Base-by-base conservation (phyloP, 2,329 filamentous ascomycete genomes). In the Coleophoma eucalyptorum region DNA sequence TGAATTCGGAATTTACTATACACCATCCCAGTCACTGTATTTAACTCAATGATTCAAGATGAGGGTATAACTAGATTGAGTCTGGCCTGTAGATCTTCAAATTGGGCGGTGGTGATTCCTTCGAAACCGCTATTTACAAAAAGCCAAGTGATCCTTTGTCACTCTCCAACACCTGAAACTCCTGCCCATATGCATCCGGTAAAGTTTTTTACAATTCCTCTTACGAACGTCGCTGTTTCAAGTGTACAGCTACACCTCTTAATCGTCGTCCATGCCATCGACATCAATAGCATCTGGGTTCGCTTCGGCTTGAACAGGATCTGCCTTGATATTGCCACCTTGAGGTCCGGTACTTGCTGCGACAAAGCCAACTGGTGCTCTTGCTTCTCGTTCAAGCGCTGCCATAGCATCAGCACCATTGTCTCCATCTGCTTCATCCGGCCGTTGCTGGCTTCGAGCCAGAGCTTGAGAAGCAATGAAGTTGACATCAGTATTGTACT, bases 401-500 rank as follows among this genome's bases (percentile, higher is more conserved):
- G 86, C 89, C 90, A 97, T 97, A 19, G 91, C 90, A 69, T 97
- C 92, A 4, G 79, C 80, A 37, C 79, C 70, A 31, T 65, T 72
- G 20, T 65, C 77, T 69, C 70, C 72, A 46, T 69, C 69, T 32
- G 65, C 71, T 40, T 65, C 68, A 18, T 51, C 56, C 41, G 72
- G 72, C 59, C 79, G 78, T 58, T 79, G 80, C 67, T 95, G 88
- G 56, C 83, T 85, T 55, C 91, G 83, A 19, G 91, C 91, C 58
- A 99, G 78, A 21, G 94, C 94, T 69, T 99, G 94, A 5, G 90
- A 95, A 10, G 94, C 94, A 69, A 99, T 97, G 65, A 97, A 99
- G 68, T 92, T 96, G 76, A 99, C 93, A 65, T 99, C 94, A 42
- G 95, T 99, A 66, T 97, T 97, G 78, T 95, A 99, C 73, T 97